A percentile compares a stretch with the other conserved stretches of the same genome.
These are phyloP conservation scores for Cladobotryum mycophilum DNA, from an alignment of 2,329 filamentous ascomycete species.

Conservation along the genomic window DNA sequence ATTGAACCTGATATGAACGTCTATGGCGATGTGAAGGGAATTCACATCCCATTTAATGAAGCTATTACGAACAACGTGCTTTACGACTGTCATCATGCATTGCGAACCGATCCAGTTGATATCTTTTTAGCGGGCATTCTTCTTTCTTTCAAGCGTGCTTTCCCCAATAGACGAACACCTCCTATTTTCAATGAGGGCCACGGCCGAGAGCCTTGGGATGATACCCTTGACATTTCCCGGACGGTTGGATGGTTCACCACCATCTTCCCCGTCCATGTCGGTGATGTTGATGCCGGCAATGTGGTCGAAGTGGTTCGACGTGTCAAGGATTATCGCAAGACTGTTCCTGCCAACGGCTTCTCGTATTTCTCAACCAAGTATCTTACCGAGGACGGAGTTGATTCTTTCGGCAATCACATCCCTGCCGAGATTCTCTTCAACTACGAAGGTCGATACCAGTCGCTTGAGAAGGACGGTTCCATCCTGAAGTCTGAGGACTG, in stretches of 20 bases:
- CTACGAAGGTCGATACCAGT: constrained; percentile 23
- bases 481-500: neutral
- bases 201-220: no score
- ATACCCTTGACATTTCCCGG: neutral
- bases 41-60: neutral
- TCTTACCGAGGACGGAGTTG: no score
- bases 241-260: neutral
- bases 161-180: neutral
- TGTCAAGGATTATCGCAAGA: constrained; percentile 15
- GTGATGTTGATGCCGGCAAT: neutral
- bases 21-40: neutral
- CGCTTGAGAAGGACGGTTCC: neutral
- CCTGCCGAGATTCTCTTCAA: constrained; percentile 26
- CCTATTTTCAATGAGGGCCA: no score
- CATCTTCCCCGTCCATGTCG: neutral
- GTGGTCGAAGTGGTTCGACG: neutral
- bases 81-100: neutral
- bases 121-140: neutral
- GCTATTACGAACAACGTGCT: neutral
- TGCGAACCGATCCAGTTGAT: neutral
- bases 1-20: neutral
- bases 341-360: no score
- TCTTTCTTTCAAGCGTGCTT: neutral
- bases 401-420: constrained; percentile 1
- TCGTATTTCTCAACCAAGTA: no score